Evolutionary conservation across 208 protist genomes (phyloP).

Genomic region (Herpetomonas samuelpessoai): DNA sequence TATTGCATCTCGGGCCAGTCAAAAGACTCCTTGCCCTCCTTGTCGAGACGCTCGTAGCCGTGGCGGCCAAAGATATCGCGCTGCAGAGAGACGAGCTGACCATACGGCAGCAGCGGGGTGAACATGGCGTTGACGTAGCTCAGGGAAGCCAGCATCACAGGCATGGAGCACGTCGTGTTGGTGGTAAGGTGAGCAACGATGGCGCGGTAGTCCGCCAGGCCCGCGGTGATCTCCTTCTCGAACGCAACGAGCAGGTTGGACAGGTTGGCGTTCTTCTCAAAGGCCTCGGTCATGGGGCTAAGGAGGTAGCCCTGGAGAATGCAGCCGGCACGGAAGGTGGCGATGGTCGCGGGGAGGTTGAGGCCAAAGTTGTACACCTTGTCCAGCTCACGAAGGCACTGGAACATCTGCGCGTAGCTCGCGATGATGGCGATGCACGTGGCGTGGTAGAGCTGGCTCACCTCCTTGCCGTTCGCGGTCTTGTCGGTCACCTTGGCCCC

Average conservation of each 20-base stretch:
- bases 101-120: conserved; percentile 66
- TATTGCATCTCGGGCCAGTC: conserved; percentile 86
- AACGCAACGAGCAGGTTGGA: conserved; percentile 88
- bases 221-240: conserved; percentile 69
- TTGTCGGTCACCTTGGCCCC: conserved; percentile 34
- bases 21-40: conserved; percentile 74
- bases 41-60: conserved; percentile 87
- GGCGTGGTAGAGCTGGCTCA: conserved; percentile 76
- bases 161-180: conserved; percentile 56
- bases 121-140: conserved; percentile 89
- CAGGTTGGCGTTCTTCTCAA: conserved; percentile 83
- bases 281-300: conserved; percentile 85
- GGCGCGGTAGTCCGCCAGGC: conserved; percentile 63
- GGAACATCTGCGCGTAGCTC: conserved; percentile 93
- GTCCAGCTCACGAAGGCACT: conserved; percentile 87
- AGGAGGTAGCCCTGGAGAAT: conserved; percentile 90
- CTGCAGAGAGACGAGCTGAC: conserved; percentile 90
- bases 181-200: conserved; percentile 54
- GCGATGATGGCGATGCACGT: conserved; percentile 80
- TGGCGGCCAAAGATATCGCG: conserved; percentile 90
- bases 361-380: conserved; percentile 87
- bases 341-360: conserved; percentile 86
- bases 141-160: conserved; percentile 75
- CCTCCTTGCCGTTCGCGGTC: conserved; percentile 46
- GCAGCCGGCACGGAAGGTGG: conserved; percentile 90